Percentiles rank a stretch among this genome's conserved stretches.
Conservation (phyloP, 2,329 filamentous ascomycete genomes). For the Diaporthe sp. region DNA sequence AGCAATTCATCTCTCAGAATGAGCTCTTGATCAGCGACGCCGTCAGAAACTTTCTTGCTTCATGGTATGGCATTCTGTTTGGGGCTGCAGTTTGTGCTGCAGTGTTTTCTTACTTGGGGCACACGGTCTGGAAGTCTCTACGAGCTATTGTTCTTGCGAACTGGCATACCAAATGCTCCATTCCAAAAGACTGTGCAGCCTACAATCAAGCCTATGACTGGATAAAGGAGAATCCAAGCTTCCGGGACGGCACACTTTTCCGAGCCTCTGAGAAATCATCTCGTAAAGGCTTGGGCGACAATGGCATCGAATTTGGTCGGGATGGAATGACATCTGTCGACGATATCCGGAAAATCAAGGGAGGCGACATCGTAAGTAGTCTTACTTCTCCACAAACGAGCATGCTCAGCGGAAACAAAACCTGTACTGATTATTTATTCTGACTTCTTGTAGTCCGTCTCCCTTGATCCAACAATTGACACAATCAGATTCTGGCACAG, state of each 20-base stretch:
- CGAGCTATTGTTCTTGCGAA: not conserved
- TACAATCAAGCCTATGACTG: not conserved
- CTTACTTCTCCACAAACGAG: not conserved
- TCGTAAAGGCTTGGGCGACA: not conserved
- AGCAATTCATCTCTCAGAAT: slow-evolving; percentile 5
- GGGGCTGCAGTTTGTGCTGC: not conserved
- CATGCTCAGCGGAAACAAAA: not conserved
- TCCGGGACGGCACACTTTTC: not conserved
- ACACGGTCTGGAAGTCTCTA: not conserved
- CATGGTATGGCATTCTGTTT: slow-evolving; percentile 5
- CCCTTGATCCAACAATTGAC: not conserved
- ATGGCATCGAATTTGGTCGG: not conserved
- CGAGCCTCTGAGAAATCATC: not conserved
- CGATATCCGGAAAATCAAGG: not conserved
- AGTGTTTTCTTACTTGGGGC: not conserved
- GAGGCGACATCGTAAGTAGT: not conserved
- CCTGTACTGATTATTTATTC: slow-evolving; percentile 11
- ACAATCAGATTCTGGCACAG: not conserved
- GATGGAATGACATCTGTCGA: not conserved
- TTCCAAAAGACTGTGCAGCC: not conserved
- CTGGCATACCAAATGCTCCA: slow-evolving; percentile 16
- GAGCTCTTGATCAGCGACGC: not conserved
- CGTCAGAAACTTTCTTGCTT: not conserved
- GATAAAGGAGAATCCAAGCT: not conserved
- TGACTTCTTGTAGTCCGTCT: not conserved